Base-by-base conservation (phyloP, 306 rosid species). In the Dalbergia cultrata region DNA sequence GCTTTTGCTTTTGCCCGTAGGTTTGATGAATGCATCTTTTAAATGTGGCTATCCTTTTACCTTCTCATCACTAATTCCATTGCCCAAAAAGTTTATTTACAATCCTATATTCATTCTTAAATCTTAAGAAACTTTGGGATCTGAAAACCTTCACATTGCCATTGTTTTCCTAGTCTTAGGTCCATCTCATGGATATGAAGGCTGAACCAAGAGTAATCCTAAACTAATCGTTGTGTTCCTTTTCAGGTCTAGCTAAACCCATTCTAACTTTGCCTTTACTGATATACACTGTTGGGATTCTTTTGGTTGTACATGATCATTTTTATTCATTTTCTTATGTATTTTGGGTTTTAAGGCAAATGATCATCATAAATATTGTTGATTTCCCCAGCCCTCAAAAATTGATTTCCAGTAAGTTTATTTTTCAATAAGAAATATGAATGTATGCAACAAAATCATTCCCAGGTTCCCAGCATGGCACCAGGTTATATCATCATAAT, bases 211-310 rank as follows among this genome's bases (percentile, higher is more conserved):
- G 63, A 76, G 65, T 76, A 50, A 47, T 63, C 14, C 52, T 68
- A 47, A 76, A 76, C 22, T 76, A 76, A 63, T 76, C 49, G 34
- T 75, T 69, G 80, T 34, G 9, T 63, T 76, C 41, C 53, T 76
- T 49, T 76, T 63, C 52, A 52, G 43, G 73, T 65, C 65, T 43
- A 47, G 26, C 56, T 66, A 26, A 19, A 13, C 31, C 14, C 66
- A 9, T 77, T 37, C 31, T 52, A 13, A 13, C 43, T 69, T 52
- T 31, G 19, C 49, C 68, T 60, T 61, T 13, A 14, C 18, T 6
- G 19, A 9, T 77, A 39, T 9, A 13, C 9, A 21, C 10, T 35
- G 50, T 41, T 52, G 52, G 43, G 31, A 50, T 56, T 21, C 18
- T 13, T 9, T 41, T 18, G 34, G 7, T 16, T 37, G 16, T 56